phyloP scores from a whole-genome alignment of 2,329 filamentous ascomycete species.

The Diaporthe batatas region DNA sequence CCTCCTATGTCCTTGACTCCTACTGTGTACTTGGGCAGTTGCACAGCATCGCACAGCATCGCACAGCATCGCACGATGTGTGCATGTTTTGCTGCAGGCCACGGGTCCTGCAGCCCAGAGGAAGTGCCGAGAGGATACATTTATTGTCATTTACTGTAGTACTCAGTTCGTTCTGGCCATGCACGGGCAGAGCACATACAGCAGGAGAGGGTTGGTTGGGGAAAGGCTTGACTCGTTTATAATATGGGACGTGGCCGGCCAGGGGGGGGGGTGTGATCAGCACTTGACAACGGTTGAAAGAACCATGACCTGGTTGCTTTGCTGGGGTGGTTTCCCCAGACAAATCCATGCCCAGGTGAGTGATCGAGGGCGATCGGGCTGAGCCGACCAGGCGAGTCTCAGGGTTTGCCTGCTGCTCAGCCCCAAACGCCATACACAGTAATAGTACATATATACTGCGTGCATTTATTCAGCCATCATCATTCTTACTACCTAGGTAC shows the following conservation, averaged over 20 bases:
- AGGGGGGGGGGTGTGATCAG: conserved; percentile 6
- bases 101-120: conserved; percentile 10
- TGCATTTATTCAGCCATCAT: background rate
- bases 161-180: too few species aligned
- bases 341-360: conserved; percentile 18
- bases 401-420: conserved; percentile 6
- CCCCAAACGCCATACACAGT: background rate
- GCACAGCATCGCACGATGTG: conserved; percentile 13
- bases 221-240: conserved; percentile 21
- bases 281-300: background rate
- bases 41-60: conserved; percentile 8
- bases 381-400: conserved; percentile 27
- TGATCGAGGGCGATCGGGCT: conserved; percentile 31
- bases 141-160: too few species aligned
- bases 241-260: conserved; percentile 15
- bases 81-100: background rate
- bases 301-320: conserved; percentile 4
- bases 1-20: background rate
- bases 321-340: conserved; percentile 12
- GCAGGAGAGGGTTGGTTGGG: background rate
- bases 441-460: too few species aligned
- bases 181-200: background rate
- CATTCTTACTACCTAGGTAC: too few species aligned
- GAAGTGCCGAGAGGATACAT: conserved; percentile 7
- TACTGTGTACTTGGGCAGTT: too few species aligned